These are phyloP conservation scores for Chloranthus sessilifolius DNA, from an alignment of 164 flowering plant species.

Conservation along the genomic window DNA sequence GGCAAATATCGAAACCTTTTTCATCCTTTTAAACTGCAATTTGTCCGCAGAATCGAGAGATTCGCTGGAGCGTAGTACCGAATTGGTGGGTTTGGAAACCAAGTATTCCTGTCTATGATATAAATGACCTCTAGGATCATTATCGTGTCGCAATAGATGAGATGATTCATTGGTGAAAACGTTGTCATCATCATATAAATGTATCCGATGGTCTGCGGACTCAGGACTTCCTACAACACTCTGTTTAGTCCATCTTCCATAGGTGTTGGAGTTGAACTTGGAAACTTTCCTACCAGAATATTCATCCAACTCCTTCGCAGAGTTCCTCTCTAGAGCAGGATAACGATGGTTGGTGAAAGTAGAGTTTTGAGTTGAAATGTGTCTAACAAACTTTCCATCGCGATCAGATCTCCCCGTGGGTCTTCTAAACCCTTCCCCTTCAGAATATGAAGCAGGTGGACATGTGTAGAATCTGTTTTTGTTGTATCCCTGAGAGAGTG, in stretches of 20 bases:
- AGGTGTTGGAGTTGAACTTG: constrained; percentile 10
- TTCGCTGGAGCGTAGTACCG: too few species aligned
- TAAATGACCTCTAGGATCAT: too few species aligned
- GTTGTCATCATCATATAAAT: constrained; percentile 20
- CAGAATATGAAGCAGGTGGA: constrained; percentile 25
- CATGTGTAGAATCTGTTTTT: constrained; percentile 14
- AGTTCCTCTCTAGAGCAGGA: constrained; percentile 14
- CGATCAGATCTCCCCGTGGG: constrained; percentile 19
- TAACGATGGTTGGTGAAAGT: constrained; percentile 16
- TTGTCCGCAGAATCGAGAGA: too few species aligned
- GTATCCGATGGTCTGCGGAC: constrained; percentile 17
- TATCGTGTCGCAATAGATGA: constrained; percentile 4
- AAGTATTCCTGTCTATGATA: too few species aligned
- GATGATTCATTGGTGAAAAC: constrained; percentile 8
- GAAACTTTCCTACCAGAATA: constrained; percentile 27
- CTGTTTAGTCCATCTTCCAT: constrained; percentile 19
- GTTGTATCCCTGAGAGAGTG: constrained; percentile 31
- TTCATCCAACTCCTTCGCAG: constrained; percentile 24
- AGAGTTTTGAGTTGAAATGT: constrained; percentile 20
- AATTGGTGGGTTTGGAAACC: too few species aligned
- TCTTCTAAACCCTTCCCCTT: constrained; percentile 18
- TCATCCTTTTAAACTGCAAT: too few species aligned
- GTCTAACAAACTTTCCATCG: constrained; percentile 15
- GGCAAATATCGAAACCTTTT: too few species aligned
- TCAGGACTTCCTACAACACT: constrained; percentile 21